Percentiles rank a stretch among this genome's conserved stretches.
These are phyloP conservation scores for Daedaleopsis sinensis DNA, from an alignment of 768 basidiomycete genomes.

Conservation along the genomic window DNA sequence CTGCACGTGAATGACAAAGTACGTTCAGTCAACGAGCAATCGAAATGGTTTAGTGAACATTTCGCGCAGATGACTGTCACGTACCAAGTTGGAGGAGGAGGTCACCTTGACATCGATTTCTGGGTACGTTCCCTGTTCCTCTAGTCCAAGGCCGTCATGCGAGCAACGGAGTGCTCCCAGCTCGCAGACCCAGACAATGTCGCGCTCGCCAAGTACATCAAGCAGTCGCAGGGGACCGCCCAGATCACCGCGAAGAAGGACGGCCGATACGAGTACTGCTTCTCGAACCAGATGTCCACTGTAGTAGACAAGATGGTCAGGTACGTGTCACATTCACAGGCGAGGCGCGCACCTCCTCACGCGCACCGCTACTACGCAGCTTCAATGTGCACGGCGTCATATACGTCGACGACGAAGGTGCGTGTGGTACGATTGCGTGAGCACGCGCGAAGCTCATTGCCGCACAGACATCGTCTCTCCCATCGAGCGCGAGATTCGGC, in stretches of 20 bases:
- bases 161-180: conserved; percentile 43
- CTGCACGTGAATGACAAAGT: conserved; percentile 91
- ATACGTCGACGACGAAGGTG: conserved; percentile 89
- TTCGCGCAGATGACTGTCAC: conserved; percentile 91
- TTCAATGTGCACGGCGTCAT: conserved; percentile 99
- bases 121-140: conserved; percentile 59
- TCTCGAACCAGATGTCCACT: conserved; percentile 98
- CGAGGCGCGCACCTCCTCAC: conserved; percentile 98
- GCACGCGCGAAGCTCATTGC: not conserved
- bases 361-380: conserved; percentile 53
- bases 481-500: conserved; percentile 93
- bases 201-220: conserved; percentile 77
- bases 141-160: conserved; percentile 1
- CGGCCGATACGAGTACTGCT: conserved; percentile 93
- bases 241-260: conserved; percentile 87
- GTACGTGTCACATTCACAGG: conserved; percentile 46
- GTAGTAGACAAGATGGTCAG: conserved; percentile 95
- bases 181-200: conserved; percentile 75
- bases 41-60: not conserved
- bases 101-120: conserved; percentile 97
- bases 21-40: conserved; percentile 5
- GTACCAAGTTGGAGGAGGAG: conserved; percentile 97
- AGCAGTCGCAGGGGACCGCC: conserved; percentile 86
- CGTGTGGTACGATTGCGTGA: not conserved
- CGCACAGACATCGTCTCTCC: conserved; percentile 82